Evolutionary conservation across 2,329 filamentous ascomycete genomes (phyloP).

Genomic region (Phoma herbarum): DNA sequence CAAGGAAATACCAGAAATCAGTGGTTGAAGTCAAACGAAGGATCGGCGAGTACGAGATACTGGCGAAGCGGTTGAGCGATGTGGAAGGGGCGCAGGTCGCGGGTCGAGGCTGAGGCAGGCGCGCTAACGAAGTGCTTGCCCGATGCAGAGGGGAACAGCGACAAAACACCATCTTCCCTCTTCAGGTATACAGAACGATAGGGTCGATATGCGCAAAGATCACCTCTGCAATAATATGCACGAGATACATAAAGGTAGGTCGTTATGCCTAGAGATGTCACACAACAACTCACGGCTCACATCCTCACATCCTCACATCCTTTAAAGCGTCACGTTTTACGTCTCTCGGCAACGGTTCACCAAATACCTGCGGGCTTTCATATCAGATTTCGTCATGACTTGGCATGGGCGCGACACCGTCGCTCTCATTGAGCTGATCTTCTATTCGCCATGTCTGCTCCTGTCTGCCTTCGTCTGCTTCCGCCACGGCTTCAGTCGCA

Average conservation of each 20-base stretch:
- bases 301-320: not conserved
- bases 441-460: constrained; percentile 49
- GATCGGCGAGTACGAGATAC: not conserved
- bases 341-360: not conserved
- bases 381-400: not conserved
- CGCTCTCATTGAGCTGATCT: constrained; percentile 45
- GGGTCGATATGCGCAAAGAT: not conserved
- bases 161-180: constrained; percentile 1
- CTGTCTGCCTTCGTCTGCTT: constrained; percentile 42
- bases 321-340: not conserved
- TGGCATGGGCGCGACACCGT: constrained; percentile 22
- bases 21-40: not conserved
- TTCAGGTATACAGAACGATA: constrained; percentile 4
- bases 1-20: not conserved
- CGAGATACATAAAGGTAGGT: not conserved
- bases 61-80: not conserved
- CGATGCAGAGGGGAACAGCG: constrained; percentile 7
- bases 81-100: not conserved
- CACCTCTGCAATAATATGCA: not conserved
- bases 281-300: not conserved
- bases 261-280: not conserved
- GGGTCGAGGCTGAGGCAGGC: constrained; percentile 5
- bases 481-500: constrained; percentile 53
- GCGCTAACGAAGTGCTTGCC: constrained; percentile 20
- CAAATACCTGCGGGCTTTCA: not conserved